Base-by-base conservation (phyloP, 176 grass and related monocot species). In the Olyra latifolia region DNA sequence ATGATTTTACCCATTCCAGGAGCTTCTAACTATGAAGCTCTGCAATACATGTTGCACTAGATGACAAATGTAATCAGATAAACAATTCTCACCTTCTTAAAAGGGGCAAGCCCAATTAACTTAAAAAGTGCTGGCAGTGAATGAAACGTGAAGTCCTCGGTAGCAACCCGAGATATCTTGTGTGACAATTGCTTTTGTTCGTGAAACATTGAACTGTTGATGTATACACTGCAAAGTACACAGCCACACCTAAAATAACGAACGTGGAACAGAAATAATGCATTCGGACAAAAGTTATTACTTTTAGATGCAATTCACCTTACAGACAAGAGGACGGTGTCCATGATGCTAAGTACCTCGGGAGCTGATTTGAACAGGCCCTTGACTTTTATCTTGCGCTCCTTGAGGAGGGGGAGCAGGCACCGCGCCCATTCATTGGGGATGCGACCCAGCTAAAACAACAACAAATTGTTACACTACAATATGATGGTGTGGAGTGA, bases 341-440 rank as follows among this genome's bases (percentile, higher is more conserved):
- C 92, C 95, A 98, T 98, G 78, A 98, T 95, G 60, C 80, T 88
- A 79, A 98, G 90, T 17, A 78, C 81, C 52, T 91, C 76, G 0
- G 95, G 88, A 75, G 84, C 77, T 14, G 81, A 93, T 81, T 89
- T 89, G 71, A 90, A 98, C 29, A 32, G 69, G 69, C 85, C 90
- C 32, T 89, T 55, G 5, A 94, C 22, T 73, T 84, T 94, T 42
- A 98, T 65, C 88, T 93, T 92, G 4, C 76, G 75, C 69, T 84
- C 76, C 74, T 77, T 91, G 42, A 94, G 82, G 48, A 94, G 90
- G 63, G 95, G 95, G 6, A 93, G 59, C 57, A 94, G 59, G 64
- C 89, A 94, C 4, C 95, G 78, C 22, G 92, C 92, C 95, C 95
- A 94, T 74, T 98, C 95, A 42, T 94, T 94, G n/a, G 95, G 95